Base-by-base conservation (phyloP, 208 protist genomes). In the Crithidia sp. region DNA sequence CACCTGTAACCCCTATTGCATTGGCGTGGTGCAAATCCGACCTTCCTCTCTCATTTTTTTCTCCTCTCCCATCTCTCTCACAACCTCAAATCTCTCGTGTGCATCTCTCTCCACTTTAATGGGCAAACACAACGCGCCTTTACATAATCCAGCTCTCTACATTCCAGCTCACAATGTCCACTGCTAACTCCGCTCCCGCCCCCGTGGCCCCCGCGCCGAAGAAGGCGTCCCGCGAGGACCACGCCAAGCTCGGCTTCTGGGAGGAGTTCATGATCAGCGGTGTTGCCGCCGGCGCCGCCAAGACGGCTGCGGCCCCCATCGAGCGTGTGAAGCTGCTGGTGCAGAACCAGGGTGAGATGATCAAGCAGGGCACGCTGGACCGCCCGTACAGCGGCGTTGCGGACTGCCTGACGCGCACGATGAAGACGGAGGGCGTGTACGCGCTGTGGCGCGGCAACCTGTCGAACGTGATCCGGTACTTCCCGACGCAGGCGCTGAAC, bases 401-500 rank as follows among this genome's bases (percentile, higher is more conserved):
- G 47, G 92, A 99, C 87, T 98, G 96, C 91, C 97, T 99, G 82
- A 71, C 37, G 17, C 95, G 97, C 70, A 97, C 99, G 49, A 39
- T 88, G 50, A 79, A 65, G 56, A 96, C 98, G 70, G 87, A 99
- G 89, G 98, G 98, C 75, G 57, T 99, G 44, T 77, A 79, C 47
- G 74, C 98, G 37, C 95, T 99, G 69, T 99, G 98, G 98, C 93
- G 98, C 77, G 98, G 98, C 66, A 99, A 99, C 95, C 67, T 96
- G 19, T 93, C 97, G 43, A 99, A 99, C 85, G 86, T 99, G 16
- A 80, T 99, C 67, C 95, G 98, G 67, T 99, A 99, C 93, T 99
- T 99, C 92, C 98, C 98, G 62, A 99, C 98, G 47, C 98, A 99
- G 91, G 98, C 97, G 36, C 90, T 99, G 59, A 99, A 99, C 97